A percentile compares a stretch with the other conserved stretches of the same genome.
These are phyloP conservation scores for Clavulina sp. DNA, from an alignment of 768 basidiomycete species.

Conservation along the genomic window DNA sequence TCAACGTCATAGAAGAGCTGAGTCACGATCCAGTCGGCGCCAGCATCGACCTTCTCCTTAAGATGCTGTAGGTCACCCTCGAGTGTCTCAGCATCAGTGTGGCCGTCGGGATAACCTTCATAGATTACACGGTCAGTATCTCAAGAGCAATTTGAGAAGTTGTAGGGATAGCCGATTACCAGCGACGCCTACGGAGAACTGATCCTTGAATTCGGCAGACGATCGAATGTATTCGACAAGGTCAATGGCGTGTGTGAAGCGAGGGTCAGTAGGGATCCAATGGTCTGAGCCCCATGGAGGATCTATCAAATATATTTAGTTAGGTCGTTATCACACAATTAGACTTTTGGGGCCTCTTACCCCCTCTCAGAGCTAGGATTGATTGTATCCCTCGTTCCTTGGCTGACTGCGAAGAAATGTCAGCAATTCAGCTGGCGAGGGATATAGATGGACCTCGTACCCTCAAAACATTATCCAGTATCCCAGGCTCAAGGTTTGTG, in stretches of 20 bases:
- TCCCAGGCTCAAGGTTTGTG: slow-evolving; percentile 86
- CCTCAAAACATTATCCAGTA: slow-evolving; percentile 69
- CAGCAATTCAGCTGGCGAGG: neutral
- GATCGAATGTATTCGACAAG: slow-evolving; percentile 82
- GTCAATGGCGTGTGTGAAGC: slow-evolving; percentile 71
- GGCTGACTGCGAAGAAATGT: slow-evolving; percentile 37
- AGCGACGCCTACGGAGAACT: slow-evolving; percentile 91
- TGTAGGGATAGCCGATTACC: slow-evolving; percentile 28
- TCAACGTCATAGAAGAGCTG: slow-evolving; percentile 97
- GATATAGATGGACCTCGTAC: slow-evolving; percentile 26
- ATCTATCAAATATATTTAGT: slow-evolving; percentile 31
- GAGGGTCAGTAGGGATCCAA: slow-evolving; percentile 71
- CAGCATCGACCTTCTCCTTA: slow-evolving; percentile 79
- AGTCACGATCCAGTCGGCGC: slow-evolving; percentile 90
- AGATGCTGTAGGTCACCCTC: slow-evolving; percentile 51
- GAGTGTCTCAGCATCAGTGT: slow-evolving; percentile 39
- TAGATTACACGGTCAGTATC: neutral
- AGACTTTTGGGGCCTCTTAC: slow-evolving; percentile 23
- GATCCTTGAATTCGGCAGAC: slow-evolving; percentile 53
- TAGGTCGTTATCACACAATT: neutral
- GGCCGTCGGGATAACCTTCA: slow-evolving; percentile 81
- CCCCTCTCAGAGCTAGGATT: slow-evolving; percentile 83
- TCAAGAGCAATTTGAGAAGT: neutral
- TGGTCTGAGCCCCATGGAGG: slow-evolving; percentile 88
- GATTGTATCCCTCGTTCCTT: slow-evolving; percentile 72